Base-by-base conservation (phyloP, 768 basidiomycete genomes). In the Phylloporus sp. region DNA sequence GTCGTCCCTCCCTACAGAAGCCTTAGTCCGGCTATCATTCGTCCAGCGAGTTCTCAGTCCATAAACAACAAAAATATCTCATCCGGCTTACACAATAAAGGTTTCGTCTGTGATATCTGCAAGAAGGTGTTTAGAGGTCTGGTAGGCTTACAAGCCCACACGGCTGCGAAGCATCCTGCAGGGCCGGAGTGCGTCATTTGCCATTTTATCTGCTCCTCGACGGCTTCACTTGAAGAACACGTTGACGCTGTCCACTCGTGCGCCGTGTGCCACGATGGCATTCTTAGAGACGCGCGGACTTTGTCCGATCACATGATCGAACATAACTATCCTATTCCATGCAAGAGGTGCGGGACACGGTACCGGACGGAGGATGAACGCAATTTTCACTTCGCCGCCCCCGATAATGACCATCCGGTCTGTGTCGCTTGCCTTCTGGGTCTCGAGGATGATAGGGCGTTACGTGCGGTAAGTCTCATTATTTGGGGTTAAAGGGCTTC, bases 321-420 rank as follows among this genome's bases (percentile, higher is more conserved):
- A 23, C 68, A 69, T 47, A 55, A 66, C 18, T 63, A 55, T 55
- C 61, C 63, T 24, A 32, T 66, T 40, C 38, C 31, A 35, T 69
- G 68, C 58, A 64, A 59, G 56, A 53, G 22, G 38, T 70, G 68
- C 42, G 59, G 66, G 28, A 65, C 69, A 18, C 70, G 59, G 44
- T 69, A 67, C 46, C 58, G 38, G 46, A 63, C 67, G 10, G 70
- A 73, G 35, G 76, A 76, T 16, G 70, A 68, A 1, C 64, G 71
- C 6, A 56, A 49, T 7, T 51, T 59, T 34, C 78, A 80, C 54
- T 77, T 75, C 46, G 57, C 56, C 29, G 65, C 70, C 11, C 69
- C 73, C 4, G 58, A 66, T 16, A 67, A 69, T 40, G 2, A 55
- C 41, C 77, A 79, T 42, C 73, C 74, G 0, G 60, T 65, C 12